Conservation (phyloP, 2,329 filamentous ascomycete species). For the Colletotrichum tropicale region DNA sequence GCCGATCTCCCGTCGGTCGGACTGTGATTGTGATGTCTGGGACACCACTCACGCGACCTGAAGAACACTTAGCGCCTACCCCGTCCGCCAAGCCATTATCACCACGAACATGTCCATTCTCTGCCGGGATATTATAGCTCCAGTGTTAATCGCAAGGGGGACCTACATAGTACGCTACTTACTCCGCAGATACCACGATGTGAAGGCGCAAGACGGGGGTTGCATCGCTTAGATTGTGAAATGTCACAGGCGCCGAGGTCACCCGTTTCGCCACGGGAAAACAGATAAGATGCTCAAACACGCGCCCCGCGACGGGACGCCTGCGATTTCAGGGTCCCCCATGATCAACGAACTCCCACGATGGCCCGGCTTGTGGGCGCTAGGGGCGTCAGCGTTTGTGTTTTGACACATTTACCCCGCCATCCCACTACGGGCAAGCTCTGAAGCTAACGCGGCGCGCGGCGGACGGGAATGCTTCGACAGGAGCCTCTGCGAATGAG, state of each 20-base stretch:
- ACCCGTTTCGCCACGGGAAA: background rate
- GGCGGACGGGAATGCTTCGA: background rate
- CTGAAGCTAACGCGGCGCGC: background rate
- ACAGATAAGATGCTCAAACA: background rate
- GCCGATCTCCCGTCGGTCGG: background rate
- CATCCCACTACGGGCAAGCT: background rate
- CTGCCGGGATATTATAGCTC: background rate
- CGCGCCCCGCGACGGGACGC: background rate
- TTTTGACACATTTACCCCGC: conserved; percentile 10
- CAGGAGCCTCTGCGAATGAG: background rate
- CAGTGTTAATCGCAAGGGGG: background rate
- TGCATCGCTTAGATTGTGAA: background rate
- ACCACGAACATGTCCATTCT: background rate
- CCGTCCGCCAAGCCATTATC: background rate
- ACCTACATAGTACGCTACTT: background rate
- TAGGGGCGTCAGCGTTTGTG: background rate
- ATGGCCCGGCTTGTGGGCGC: background rate
- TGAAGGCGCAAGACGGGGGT: background rate
- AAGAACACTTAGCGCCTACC: background rate
- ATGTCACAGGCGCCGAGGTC: background rate
- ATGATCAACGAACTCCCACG: background rate
- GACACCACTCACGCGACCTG: conserved; percentile 13
- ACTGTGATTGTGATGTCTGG: background rate
- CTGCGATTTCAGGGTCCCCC: background rate
- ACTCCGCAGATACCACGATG: background rate